These are phyloP conservation scores for Solanum raphanifolium DNA, from an alignment of 257 asterid genomes.

Conservation along the genomic window DNA sequence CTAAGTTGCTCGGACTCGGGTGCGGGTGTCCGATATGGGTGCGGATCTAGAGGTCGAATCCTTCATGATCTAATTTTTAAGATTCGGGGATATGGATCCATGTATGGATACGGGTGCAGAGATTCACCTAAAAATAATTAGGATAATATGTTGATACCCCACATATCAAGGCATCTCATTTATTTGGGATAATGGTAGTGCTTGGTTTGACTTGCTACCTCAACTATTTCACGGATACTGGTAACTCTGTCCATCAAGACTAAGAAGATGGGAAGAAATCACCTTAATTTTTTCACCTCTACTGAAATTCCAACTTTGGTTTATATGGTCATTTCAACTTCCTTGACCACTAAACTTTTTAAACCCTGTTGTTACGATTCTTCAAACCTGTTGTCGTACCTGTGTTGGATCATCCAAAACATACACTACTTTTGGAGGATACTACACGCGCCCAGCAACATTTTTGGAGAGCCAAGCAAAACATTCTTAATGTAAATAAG, in stretches of 20 bases:
- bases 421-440: background rate
- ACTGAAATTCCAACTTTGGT: background rate
- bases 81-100: no score
- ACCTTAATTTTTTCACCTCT: background rate
- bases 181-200: background rate
- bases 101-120: no score
- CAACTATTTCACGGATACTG: background rate
- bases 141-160: background rate
- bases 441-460: background rate
- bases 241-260: background rate
- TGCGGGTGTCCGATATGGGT: no score
- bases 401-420: background rate
- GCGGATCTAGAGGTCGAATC: no score
- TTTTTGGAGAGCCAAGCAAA: background rate
- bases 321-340: background rate
- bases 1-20: no score
- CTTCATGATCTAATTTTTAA: no score
- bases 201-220: background rate
- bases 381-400: background rate
- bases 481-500: background rate
- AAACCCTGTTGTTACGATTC: background rate
- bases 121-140: background rate
- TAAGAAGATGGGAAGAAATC: background rate
- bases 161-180: background rate
- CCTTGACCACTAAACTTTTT: background rate